Evolutionary conservation across 805 yeast genomes (phyloP), one percentile per base, ranked within the genome.

Genomic region (Yamadazyma laniorum): DNA sequence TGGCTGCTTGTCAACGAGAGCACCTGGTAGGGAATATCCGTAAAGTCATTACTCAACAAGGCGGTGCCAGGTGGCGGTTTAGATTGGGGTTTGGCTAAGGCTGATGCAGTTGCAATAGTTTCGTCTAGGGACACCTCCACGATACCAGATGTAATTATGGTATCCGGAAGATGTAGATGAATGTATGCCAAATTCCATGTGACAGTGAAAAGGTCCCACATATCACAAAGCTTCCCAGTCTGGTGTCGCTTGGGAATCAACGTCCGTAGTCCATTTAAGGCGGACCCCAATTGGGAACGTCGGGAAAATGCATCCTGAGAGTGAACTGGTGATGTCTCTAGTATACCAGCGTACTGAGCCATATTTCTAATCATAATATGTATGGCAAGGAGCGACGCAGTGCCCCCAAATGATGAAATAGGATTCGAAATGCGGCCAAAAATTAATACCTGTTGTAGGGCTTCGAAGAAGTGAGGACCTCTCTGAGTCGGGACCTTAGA

Each of bases 161-260:
- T 29, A 15, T 29, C 32, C 9, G 32, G 32, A n/a, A 29, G 32
- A n/a, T 29, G 32, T 5, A 29, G 19, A 29, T 29, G 32, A 15
- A 29, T 29, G 15, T 29, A 29, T 6, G 32, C 32, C 12, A 29
- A 16, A n/a, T 29, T 29, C 32, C 32, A 29, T 7, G 32, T 16
- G 13, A 29, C 17, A 7, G 32, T 15, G 17, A 29, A 13, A n/a
- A 15, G 19, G 16, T 29, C 32, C 32, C 32, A 29, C 32, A 29
- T 29, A n/a, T 29, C 32, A 29, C 12, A 6, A 7, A 15, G 12
- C 6, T 14, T 29, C 7, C 16, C 19, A 6, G 29, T 12, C 15
- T 14, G 13, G 13, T 14, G 6, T 14, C 29, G 29, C 18, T 29
- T 29, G n/a, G 32, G 32, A 29, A 29, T 16, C 32, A 29, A 29